Evolutionary conservation across 169 alveolate genomes (phyloP).

Genomic region (Miamiensis avidus): DNA sequence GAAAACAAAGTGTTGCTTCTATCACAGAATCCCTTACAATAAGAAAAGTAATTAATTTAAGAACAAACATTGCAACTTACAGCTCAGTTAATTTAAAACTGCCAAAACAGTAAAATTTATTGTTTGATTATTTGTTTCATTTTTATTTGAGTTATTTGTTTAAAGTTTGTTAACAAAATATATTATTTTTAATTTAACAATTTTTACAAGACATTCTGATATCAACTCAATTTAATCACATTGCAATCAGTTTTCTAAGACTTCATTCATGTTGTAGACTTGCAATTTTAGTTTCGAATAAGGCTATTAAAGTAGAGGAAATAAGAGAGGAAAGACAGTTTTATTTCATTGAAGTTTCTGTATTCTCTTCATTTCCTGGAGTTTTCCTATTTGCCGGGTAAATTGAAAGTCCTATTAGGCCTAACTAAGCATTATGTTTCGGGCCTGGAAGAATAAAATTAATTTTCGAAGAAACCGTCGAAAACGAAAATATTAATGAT

Average conservation of each 20-base stretch:
- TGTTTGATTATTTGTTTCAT: too few relatives aligned
- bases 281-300: not conserved
- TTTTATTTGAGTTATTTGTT: too few relatives aligned
- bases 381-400: not conserved
- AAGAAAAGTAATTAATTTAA: not conserved
- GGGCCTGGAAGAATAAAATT: not conserved
- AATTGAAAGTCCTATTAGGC: not conserved
- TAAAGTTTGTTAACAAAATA: too few relatives aligned
- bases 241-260: not conserved
- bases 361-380: not conserved
- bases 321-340: not conserved
- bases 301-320: not conserved
- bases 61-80: not conserved
- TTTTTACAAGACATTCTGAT: not conserved
- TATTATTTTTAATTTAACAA: too few relatives aligned
- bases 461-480: too few relatives aligned
- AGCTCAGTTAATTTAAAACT: not conserved
- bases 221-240: not conserved
- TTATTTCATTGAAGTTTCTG: not conserved
- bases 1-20: not conserved
- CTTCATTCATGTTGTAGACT: not conserved
- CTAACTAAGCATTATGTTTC: not conserved
- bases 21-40: not conserved
- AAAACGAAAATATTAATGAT: too few relatives aligned
- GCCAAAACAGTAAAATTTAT: not conserved